phyloP scores from a whole-genome alignment of 164 flowering plant genomes.

The Tinospora cordifolia region DNA sequence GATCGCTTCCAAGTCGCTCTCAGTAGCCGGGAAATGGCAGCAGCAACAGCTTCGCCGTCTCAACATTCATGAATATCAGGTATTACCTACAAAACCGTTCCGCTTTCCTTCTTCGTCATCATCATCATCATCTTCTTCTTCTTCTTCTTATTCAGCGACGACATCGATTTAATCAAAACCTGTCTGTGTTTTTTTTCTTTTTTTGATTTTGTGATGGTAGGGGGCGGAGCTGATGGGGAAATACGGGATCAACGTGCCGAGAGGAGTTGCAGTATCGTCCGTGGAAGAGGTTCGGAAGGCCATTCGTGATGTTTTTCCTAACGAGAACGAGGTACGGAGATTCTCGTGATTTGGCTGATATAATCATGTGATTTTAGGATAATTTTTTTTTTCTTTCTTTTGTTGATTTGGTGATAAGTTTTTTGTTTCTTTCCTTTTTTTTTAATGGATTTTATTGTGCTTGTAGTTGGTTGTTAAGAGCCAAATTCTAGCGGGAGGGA shows the following conservation, averaged over 20 bases:
- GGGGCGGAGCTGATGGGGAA: conserved; percentile 94
- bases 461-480: conserved; percentile 89
- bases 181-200: neutral
- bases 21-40: conserved; percentile 91
- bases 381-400: neutral
- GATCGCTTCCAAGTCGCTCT: conserved; percentile 56
- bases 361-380: neutral
- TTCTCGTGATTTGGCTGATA: neutral
- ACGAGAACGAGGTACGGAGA: conserved; percentile 56
- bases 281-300: conserved; percentile 61
- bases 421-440: conserved; percentile 7
- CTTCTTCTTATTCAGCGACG: neutral
- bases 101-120: neutral
- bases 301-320: conserved; percentile 50
- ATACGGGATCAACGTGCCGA: conserved; percentile 87
- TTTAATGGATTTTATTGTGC: neutral
- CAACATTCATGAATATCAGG: conserved; percentile 98
- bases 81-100: conserved; percentile 9
- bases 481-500: conserved; percentile 94
- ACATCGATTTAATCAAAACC: neutral
- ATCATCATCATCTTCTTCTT: no score
- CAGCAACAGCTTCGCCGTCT: conserved; percentile 96
- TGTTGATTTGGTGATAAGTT: neutral
- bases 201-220: conserved; percentile 25
- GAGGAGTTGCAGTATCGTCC: conserved; percentile 69